Evolutionary conservation across 1,284 basidiomycete genomes (phyloP).

Genomic region (Boletellus sp.): DNA sequence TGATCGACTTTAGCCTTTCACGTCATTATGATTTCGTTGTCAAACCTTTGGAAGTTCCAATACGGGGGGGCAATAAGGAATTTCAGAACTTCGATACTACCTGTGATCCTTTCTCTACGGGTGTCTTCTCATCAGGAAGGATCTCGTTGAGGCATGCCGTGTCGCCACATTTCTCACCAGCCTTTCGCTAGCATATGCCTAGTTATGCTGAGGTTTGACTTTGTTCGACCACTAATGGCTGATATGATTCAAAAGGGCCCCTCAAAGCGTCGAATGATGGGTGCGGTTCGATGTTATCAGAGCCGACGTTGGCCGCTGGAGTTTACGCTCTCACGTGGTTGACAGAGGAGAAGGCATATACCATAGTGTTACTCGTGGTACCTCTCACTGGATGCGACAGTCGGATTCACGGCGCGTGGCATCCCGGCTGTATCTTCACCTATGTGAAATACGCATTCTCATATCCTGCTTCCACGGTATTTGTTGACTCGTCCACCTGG

Average conservation of each 20-base stretch:
- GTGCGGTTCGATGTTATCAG: conserved; percentile 6
- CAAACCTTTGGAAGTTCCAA: conserved; percentile 17
- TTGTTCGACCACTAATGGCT: conserved; percentile 13
- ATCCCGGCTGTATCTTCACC: conserved; percentile 13
- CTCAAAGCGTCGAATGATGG: conserved; percentile 18
- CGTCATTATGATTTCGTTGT: conserved; percentile 22
- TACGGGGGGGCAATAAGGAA: conserved; percentile 23
- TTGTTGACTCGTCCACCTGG: no score
- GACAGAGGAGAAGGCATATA: conserved; percentile 2
- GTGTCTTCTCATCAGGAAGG: conserved; percentile 33
- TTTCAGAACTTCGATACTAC: conserved; percentile 23
- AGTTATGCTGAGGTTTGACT: conserved; percentile 17
- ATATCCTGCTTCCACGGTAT: no score
- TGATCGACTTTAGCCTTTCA: conserved; percentile 41
- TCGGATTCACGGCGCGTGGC: conserved; percentile 4
- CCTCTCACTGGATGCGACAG: conserved; percentile 17
- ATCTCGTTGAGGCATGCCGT: conserved; percentile 26
- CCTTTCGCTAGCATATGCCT: not conserved
- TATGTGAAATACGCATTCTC: no score
- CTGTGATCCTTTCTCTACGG: conserved; percentile 36
- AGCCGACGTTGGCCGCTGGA: conserved; percentile 2
- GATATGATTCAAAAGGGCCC: conserved; percentile 22
- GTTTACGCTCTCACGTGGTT: conserved; percentile 16
- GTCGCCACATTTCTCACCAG: no score
- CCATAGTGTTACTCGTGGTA: not conserved